Percentiles rank a stretch among this genome's conserved stretches.
These are phyloP conservation scores for Primulina eburnea DNA, from an alignment of 257 asterid species.

Conservation along the genomic window DNA sequence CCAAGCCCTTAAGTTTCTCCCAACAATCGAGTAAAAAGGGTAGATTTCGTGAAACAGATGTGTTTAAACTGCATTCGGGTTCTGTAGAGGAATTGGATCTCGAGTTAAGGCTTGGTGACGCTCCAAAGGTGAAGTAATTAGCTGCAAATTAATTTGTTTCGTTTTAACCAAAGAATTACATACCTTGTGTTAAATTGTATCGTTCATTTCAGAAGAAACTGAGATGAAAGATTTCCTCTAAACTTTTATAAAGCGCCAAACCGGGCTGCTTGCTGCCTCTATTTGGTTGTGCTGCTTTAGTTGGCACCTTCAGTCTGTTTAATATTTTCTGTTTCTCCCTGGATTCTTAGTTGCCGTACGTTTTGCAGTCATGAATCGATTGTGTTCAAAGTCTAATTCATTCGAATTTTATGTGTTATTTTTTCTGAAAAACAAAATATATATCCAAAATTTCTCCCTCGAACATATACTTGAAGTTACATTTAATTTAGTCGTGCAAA, in stretches of 20 bases:
- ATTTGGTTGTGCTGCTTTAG: background rate
- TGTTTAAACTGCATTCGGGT: conserved; percentile 29
- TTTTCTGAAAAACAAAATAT: too few species aligned
- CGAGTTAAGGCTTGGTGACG: conserved; percentile 84
- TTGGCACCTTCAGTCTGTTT: conserved; percentile 20
- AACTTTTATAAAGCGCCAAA: background rate
- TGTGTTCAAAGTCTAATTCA: conserved; percentile 5
- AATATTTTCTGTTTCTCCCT: conserved; percentile 16
- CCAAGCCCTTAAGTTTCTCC: conserved; percentile 29
- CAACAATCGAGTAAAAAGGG: conserved; percentile 37
- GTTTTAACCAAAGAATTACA: conserved; percentile 3
- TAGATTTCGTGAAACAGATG: conserved; percentile 28
- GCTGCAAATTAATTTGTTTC: background rate
- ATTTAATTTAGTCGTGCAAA: background rate
- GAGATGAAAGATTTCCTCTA: background rate
- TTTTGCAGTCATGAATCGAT: conserved; percentile 11
- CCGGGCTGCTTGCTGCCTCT: too few species aligned
- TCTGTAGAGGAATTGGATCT: conserved; percentile 72
- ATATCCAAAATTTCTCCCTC: background rate
- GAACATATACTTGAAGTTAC: background rate
- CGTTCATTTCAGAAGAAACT: conserved; percentile 22
- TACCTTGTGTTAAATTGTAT: conserved; percentile 20
- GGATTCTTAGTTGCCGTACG: conserved; percentile 15
- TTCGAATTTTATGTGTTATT: background rate
- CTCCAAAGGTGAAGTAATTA: conserved; percentile 60